Base-by-base conservation (phyloP, 495 filamentous ascomycete species). In the Sabuloglossum arenarium region DNA sequence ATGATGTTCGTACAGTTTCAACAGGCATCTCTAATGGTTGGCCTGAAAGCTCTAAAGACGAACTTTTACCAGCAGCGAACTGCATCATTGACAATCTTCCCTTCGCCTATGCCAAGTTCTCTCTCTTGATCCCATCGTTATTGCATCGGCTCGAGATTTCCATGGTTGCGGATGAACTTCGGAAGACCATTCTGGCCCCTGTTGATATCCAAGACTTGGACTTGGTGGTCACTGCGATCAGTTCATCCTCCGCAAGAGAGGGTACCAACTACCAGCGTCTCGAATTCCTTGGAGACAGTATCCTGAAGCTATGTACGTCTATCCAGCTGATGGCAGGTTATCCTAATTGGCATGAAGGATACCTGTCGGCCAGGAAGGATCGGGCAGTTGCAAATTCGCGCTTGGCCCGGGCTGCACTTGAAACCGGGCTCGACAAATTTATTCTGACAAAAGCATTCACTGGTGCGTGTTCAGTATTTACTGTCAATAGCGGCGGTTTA, bases 261-360 rank as follows among this genome's bases (percentile, higher is more conserved):
- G 60, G 61, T 2, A 77, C 70, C 0, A 75, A 96, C 58, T 98
- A 98, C 63, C 85, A 98, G 60, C 74, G 84, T 24, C 72, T 93
- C 0, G 91, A 98, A 65, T 94, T 94, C 62, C 71, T 96, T 0
- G 91, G 91, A 0, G 91, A 98, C 61, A 76, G 77, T 0, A 73
- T 94, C 9, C 73, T 98, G n/a, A 97, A 97, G 62, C 76, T 81
- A 45, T 77, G 76, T 24, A 77, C 82, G 0, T 81, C 80, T 3
- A 66, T 84, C 25, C 78, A 84, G 32, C 72, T 88, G 1, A 76
- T 80, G 55, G 79, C 79, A n/a, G 63, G 77, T 37, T 73, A 86
- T 45, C 76, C 76, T 0, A 69, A 73, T 11, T 93, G 78, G 75
- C 85, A 84, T 32, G 91, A 98, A 68, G 81, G 85, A 0, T 85